These are phyloP conservation scores for Prinsepia uniflora DNA, from an alignment of 306 rosid genomes.

Conservation along the genomic window DNA sequence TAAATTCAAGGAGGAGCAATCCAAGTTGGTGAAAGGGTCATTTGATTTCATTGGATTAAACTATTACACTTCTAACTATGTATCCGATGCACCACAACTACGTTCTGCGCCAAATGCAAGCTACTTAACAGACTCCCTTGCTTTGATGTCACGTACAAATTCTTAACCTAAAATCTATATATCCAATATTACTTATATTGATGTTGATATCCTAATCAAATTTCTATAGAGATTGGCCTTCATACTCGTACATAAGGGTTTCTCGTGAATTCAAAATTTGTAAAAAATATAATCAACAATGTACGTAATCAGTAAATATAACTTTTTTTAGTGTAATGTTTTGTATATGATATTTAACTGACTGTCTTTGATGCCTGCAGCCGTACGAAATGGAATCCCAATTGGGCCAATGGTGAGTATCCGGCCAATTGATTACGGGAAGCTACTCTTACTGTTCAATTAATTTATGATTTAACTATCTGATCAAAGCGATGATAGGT, in stretches of 20 bases:
- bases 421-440: background rate
- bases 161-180: background rate
- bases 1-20: slow-evolving; percentile 18
- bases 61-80: slow-evolving; percentile 28
- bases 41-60: slow-evolving; percentile 36
- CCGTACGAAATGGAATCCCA: slow-evolving; percentile 33
- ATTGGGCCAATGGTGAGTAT: slow-evolving; percentile 29
- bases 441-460: background rate
- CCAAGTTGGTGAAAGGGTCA: slow-evolving; percentile 12
- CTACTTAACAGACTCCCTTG: slow-evolving; percentile 24
- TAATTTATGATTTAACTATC: background rate
- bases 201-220: too few species aligned
- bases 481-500: background rate
- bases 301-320: too few species aligned
- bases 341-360: background rate
- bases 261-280: too few species aligned
- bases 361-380: slow-evolving; percentile 7
- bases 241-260: background rate
- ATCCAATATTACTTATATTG: too few species aligned
- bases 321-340: too few species aligned
- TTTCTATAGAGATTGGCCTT: background rate
- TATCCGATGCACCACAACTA: slow-evolving; percentile 11
- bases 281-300: too few species aligned
- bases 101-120: slow-evolving; percentile 1
- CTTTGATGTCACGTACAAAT: slow-evolving; percentile 13